Percentiles rank a stretch among this genome's conserved stretches.
Conservation (phyloP, 2,329 filamentous ascomycete species). For the Neobulgaria alba region DNA sequence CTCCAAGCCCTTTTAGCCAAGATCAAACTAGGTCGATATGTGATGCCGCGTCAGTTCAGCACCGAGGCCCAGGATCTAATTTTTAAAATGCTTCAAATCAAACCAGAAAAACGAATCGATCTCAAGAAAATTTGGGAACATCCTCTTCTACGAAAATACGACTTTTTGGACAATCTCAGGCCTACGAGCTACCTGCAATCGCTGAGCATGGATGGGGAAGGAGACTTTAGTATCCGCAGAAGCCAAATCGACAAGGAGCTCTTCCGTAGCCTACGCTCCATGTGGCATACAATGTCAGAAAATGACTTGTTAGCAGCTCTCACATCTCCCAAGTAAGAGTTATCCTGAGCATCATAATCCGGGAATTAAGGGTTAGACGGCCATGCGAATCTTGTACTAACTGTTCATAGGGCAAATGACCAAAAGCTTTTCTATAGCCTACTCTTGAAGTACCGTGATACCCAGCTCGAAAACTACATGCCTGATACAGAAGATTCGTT, state of each 20-base stretch:
- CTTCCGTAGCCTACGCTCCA: conserved; percentile 73
- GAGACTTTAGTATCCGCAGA: conserved; percentile 47
- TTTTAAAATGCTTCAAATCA: conserved; percentile 65
- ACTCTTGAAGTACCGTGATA: conserved; percentile 71
- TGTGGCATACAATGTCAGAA: conserved; percentile 83
- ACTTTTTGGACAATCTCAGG: conserved; percentile 54
- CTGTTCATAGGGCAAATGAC: conserved; percentile 58
- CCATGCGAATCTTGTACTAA: too few relatives aligned
- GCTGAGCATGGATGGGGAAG: conserved; percentile 51
- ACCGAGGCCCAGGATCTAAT: conserved; percentile 71
- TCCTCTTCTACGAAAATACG: conserved; percentile 77
- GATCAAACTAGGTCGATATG: conserved; percentile 51
- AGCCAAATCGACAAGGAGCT: conserved; percentile 74
- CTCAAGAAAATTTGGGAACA: conserved; percentile 81
- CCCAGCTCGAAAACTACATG: conserved; percentile 81
- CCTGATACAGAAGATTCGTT: conserved; percentile 72
- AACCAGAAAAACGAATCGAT: conserved; percentile 70
- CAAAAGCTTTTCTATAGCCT: conserved; percentile 91
- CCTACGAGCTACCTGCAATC: conserved; percentile 39
- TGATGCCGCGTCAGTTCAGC: conserved; percentile 55
- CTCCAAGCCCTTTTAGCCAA: conserved; percentile 53
- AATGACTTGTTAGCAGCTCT: conserved; percentile 62
- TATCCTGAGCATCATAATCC: too few relatives aligned
- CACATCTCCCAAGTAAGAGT: conserved; percentile 52
- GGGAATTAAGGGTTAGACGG: neutral